Evolutionary conservation across 208 protist genomes (phyloP), one percentile per base, ranked within the genome.

Genomic region (Lotmaria passim): DNA sequence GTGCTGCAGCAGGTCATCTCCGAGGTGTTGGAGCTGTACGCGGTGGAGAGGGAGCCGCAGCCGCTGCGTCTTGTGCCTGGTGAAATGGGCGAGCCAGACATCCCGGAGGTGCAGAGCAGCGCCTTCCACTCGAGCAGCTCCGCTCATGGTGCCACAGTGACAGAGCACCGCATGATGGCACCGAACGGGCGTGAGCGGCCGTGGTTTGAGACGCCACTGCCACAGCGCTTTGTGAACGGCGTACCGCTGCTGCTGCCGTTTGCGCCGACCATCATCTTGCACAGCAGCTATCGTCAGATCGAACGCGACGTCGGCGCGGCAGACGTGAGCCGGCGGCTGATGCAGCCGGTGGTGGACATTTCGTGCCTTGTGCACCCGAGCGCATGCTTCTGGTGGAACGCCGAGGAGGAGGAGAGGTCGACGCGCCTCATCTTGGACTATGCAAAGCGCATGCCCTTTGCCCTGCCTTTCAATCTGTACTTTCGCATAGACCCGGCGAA

Each of bases 1-100:
- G 86, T 94, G 11, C 77, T 93, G 31, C 82, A 87, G 76, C 90
- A 94, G 57, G 87, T 97, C 7, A 53, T 95, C 7, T 79, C 80
- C 58, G 90, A 97, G 76, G 91, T 97, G 86, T 70, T 97, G 14
- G 90, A 97, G 69, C 65, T 93, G 53, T 82, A 95, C 67, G 93
- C 82, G 8, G 85, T 93, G 12, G 89, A 94, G 78, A 75, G 86
- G 10, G 66, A 43, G 2, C 60, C 82, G 48, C 93, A 97, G 78
- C 78, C 90, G 36, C 65, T 95, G 58, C 53, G 83, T 5, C 57
- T 95, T 19, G 50, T 71, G 26, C 82, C 90, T 5, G 81, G 84
- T 1, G 93, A 95, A 58, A 82, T 97, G 76, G 89, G 87, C 3
- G 65, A 65, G 19, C 85, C 87, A 14, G 93, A 95, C 55, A 31